phyloP scores from a whole-genome alignment of 768 basidiomycete species.

The Tylopilus rubrobrunneus region DNA sequence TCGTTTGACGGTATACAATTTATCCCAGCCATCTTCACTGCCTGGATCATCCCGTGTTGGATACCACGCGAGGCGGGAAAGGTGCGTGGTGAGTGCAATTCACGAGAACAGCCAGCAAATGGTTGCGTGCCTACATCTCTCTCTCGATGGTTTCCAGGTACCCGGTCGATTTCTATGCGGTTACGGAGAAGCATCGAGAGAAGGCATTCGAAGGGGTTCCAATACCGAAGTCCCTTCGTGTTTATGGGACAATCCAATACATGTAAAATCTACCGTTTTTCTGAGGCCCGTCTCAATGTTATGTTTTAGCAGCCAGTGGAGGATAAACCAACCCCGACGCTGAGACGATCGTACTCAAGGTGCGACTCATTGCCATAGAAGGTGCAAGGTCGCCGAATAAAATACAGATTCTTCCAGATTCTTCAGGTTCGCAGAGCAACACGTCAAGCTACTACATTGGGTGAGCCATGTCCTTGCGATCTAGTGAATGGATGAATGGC shows the following conservation, averaged over 20 bases:
- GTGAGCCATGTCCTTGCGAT: slow-evolving; percentile 29
- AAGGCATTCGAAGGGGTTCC: slow-evolving; percentile 48
- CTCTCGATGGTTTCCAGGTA: slow-evolving; percentile 56
- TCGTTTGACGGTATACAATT: too few species aligned
- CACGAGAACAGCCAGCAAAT: slow-evolving; percentile 1
- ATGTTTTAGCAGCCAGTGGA: slow-evolving; percentile 5
- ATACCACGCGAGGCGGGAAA: slow-evolving; percentile 59
- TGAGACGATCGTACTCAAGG: slow-evolving; percentile 53
- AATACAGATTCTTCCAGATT: slow-evolving; percentile 37
- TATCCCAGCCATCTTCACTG: background rate
- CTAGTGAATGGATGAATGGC: slow-evolving; percentile 1
- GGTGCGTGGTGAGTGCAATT: slow-evolving; percentile 30
- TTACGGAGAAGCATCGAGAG: slow-evolving; percentile 48
- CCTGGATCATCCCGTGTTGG: slow-evolving; percentile 47
- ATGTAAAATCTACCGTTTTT: slow-evolving; percentile 29
- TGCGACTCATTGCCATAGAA: slow-evolving; percentile 33
- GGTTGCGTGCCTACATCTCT: slow-evolving; percentile 39
- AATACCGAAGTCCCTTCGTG: slow-evolving; percentile 55
- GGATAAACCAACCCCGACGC: slow-evolving; percentile 32
- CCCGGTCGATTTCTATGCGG: slow-evolving; percentile 64
- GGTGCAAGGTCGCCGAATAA: slow-evolving; percentile 40
- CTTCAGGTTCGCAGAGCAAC: slow-evolving; percentile 33
- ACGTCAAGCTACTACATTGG: slow-evolving; percentile 44
- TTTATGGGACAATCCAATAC: slow-evolving; percentile 43
- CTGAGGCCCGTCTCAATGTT: background rate